Percentiles rank a stretch among this genome's conserved stretches.
phyloP scores from a whole-genome alignment of 1,284 basidiomycete species.

The Ustilago nuda region DNA sequence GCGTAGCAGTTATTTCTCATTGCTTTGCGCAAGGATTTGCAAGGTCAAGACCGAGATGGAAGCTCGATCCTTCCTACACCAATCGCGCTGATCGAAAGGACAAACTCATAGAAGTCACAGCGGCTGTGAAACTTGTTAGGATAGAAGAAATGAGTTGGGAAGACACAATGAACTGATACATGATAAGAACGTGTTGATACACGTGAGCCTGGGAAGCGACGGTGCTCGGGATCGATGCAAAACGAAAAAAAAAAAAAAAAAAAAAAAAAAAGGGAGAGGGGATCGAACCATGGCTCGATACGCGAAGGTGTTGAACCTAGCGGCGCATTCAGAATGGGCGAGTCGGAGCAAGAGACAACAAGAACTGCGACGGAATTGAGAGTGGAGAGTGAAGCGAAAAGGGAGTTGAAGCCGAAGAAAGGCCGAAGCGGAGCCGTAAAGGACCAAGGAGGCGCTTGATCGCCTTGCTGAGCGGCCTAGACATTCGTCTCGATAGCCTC shows the following conservation, averaged over 20 bases:
- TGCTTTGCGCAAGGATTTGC: no score
- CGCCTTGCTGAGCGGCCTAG: no score
- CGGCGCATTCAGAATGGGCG: background rate
- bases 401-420: background rate
- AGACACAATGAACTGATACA: background rate
- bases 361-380: background rate
- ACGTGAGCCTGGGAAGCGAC: no score
- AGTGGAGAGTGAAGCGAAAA: background rate
- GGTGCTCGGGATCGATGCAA: background rate
- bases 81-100: no score
- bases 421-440: no score
- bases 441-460: no score
- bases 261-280: background rate
- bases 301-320: conserved; percentile 27
- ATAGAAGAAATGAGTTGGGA: conserved; percentile 1
- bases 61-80: no score
- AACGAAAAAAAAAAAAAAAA: conserved; percentile 3
- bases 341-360: background rate
- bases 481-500: no score
- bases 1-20: no score
- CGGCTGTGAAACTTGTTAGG: no score
- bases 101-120: no score
- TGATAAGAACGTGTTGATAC: background rate
- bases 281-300: background rate
- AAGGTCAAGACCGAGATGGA: no score